A percentile compares a stretch with the other conserved stretches of the same genome.
Conservation (phyloP, 2,329 filamentous ascomycete genomes). For the Penicillium palitans region DNA sequence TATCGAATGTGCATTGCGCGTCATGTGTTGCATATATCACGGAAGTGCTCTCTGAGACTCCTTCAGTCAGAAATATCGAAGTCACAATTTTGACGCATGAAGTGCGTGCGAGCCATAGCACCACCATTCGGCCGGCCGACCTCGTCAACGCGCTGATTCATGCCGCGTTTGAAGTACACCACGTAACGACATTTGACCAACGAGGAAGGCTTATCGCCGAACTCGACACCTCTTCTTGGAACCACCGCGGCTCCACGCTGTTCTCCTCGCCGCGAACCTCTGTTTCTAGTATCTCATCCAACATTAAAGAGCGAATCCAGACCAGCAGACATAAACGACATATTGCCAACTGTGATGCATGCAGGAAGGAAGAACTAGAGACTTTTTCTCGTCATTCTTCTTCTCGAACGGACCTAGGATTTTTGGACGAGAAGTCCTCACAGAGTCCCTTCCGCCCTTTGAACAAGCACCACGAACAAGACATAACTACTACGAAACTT, state of each 20-base stretch:
- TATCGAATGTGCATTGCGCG: conserved; percentile 52
- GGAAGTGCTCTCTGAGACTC: conserved; percentile 43
- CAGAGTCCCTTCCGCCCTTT: neutral
- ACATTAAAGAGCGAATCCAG: conserved; percentile 22
- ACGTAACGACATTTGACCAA: conserved; percentile 44
- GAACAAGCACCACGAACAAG: conserved; percentile 2
- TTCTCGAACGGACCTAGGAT: conserved; percentile 15
- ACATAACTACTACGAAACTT: neutral
- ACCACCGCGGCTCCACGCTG: conserved; percentile 30
- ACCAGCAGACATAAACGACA: conserved; percentile 37
- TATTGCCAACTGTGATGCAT: conserved; percentile 54
- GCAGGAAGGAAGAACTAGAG: conserved; percentile 43
- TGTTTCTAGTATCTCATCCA: conserved; percentile 21
- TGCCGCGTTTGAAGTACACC: conserved; percentile 50
- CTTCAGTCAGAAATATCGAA: conserved; percentile 39
- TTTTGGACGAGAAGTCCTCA: conserved; percentile 17
- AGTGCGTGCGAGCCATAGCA: conserved; percentile 44
- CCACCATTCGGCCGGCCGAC: conserved; percentile 31
- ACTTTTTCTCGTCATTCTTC: conserved; percentile 18
- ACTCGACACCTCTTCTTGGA: conserved; percentile 36
- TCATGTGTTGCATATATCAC: conserved; percentile 50
- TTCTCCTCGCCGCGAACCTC: conserved; percentile 23
- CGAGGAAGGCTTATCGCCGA: conserved; percentile 35
- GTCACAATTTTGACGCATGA: conserved; percentile 48
- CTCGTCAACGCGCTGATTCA: conserved; percentile 43